phyloP scores from a whole-genome alignment of 331 rosid genomes.

The Pyracantha coccinea region DNA sequence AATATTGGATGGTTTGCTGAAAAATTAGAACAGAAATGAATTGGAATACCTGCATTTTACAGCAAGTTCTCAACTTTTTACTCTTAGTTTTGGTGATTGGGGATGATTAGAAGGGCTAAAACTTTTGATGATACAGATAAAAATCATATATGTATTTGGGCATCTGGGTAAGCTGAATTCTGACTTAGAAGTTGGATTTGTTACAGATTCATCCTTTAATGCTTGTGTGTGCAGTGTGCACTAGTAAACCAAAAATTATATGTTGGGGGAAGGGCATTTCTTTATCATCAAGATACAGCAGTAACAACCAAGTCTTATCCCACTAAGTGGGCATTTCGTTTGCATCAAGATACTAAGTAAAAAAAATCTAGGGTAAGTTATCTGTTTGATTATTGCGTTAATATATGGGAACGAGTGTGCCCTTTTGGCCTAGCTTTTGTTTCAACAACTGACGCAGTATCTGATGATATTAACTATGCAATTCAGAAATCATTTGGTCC shows the following conservation, averaged over 20 bases:
- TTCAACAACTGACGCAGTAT: neutral
- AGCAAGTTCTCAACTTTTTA: neutral
- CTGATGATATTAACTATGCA: neutral
- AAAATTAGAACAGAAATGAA: neutral
- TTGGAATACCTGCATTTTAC: neutral
- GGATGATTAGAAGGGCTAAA: neutral
- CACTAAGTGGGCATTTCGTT: neutral
- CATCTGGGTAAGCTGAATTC: neutral
- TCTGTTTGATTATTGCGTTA: neutral
- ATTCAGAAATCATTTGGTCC: neutral
- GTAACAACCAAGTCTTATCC: no score
- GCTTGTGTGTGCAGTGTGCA: neutral
- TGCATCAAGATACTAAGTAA: neutral
- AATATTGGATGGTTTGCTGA: neutral
- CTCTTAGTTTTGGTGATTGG: neutral
- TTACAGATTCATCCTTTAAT: neutral
- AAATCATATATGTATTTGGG: neutral
- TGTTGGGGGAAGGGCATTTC: neutral
- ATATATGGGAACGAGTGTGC: neutral
- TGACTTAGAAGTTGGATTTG: neutral
- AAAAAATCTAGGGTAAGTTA: neutral
- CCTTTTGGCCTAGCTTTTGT: neutral
- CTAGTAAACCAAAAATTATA: neutral
- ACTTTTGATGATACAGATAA: neutral
- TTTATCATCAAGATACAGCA: neutral